A percentile compares a stretch with the other conserved stretches of the same genome.
Conservation (phyloP, 257 asterid species). For the Lycium ferocissimum region DNA sequence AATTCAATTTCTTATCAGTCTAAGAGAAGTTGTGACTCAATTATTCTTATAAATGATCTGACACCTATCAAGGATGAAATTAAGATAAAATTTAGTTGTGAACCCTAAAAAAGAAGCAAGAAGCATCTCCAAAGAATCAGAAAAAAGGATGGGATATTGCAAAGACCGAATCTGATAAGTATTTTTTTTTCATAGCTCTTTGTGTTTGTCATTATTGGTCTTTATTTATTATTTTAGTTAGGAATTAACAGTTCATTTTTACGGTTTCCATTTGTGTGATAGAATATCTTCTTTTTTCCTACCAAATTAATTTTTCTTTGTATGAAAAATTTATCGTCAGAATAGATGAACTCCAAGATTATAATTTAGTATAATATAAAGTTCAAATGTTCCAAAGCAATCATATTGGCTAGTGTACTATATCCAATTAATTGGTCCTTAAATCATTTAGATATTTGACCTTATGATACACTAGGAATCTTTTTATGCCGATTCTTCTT, state of each 20-base stretch:
- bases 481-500: background rate
- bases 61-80: constrained; percentile 32
- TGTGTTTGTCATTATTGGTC: background rate
- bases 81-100: background rate
- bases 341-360: background rate
- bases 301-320: background rate
- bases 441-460: background rate
- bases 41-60: constrained; percentile 7
- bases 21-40: constrained; percentile 23
- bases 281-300: background rate
- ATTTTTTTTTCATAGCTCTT: background rate
- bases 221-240: background rate
- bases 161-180: background rate
- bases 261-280: background rate
- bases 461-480: background rate
- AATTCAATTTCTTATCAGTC: background rate
- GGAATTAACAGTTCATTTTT: background rate
- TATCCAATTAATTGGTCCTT: background rate
- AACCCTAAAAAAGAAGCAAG: constrained; percentile 27
- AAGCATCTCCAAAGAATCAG: constrained; percentile 19
- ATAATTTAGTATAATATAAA: background rate
- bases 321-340: background rate
- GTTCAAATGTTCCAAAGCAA: background rate
- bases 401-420: background rate
- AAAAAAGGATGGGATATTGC: background rate